Conservation (phyloP, 164 flowering plant species). For the Kalanchoe fedtschenkoi region DNA sequence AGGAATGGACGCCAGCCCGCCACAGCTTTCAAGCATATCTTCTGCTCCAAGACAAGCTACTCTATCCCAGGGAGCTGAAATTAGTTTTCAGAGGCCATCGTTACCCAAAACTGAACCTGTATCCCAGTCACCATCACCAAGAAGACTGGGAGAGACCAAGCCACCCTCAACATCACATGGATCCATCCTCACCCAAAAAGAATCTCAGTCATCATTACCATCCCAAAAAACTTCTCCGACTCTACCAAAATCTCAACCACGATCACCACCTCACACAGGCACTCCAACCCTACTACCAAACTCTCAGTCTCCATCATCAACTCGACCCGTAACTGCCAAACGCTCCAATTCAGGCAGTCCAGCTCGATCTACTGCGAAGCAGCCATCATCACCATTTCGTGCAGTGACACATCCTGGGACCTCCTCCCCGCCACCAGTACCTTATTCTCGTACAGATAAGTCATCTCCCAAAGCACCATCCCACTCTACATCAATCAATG, state of each 20-base stretch:
- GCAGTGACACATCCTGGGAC: not conserved
- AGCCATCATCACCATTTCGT: constrained; percentile 1
- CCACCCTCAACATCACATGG: constrained; percentile 18
- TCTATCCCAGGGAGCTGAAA: no score
- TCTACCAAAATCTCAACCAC: not conserved
- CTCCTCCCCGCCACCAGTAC: constrained; percentile 1
- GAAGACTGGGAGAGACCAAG: not conserved
- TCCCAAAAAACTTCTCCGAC: constrained; percentile 8
- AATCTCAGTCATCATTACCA: constrained; percentile 16
- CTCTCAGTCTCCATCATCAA: not conserved
- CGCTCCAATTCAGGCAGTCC: not conserved
- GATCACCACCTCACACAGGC: not conserved
- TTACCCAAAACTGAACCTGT: constrained; percentile 10
- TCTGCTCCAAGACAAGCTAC: not conserved
- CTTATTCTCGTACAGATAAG: not conserved
- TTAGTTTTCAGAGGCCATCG: no score
- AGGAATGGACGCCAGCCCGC: not conserved
- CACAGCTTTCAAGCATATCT: not conserved
- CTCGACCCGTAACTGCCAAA: no score
- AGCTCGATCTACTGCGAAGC: not conserved
- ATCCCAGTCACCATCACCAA: constrained; percentile 12
- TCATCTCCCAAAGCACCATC: no score
- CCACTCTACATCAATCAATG: not conserved
- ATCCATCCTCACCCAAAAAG: not conserved
- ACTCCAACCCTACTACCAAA: no score